A percentile compares a stretch with the other conserved stretches of the same genome.
Conservation (phyloP, 176 grass and related monocot species). For the Oryza coarctata region DNA sequence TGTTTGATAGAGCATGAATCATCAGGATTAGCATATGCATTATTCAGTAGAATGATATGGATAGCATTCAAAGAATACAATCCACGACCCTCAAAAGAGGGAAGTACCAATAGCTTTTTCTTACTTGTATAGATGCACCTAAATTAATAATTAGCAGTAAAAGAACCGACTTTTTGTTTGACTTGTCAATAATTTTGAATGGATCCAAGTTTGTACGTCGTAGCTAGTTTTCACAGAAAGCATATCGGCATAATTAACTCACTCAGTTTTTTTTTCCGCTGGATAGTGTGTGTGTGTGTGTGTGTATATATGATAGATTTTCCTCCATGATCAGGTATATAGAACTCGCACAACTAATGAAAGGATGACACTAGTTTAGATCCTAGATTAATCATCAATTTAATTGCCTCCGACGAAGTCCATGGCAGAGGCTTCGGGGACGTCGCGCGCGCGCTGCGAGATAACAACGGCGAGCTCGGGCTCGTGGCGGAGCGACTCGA, state of each 20-base stretch:
- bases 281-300: too few relatives aligned
- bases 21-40: neutral
- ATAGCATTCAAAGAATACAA: neutral
- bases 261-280: too few relatives aligned
- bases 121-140: conserved; percentile 7
- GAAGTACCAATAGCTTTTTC: conserved; percentile 19
- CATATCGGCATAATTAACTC: neutral
- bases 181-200: neutral
- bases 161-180: too few relatives aligned
- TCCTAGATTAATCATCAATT: neutral
- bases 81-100: neutral
- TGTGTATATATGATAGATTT: too few relatives aligned
- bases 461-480: conserved; percentile 95
- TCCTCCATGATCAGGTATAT: neutral
- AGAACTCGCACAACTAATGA: neutral
- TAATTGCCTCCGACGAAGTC: conserved; percentile 81
- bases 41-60: neutral
- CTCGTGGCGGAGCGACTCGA: conserved; percentile 86
- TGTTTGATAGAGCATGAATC: conserved; percentile 32
- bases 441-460: conserved; percentile 63
- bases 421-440: conserved; percentile 70
- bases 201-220: neutral
- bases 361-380: neutral
- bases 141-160: too few relatives aligned
- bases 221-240: neutral